Evolutionary conservation across 768 basidiomycete species (phyloP), one percentile per base, ranked within the genome.

Genomic region (Lentinula sp.): DNA sequence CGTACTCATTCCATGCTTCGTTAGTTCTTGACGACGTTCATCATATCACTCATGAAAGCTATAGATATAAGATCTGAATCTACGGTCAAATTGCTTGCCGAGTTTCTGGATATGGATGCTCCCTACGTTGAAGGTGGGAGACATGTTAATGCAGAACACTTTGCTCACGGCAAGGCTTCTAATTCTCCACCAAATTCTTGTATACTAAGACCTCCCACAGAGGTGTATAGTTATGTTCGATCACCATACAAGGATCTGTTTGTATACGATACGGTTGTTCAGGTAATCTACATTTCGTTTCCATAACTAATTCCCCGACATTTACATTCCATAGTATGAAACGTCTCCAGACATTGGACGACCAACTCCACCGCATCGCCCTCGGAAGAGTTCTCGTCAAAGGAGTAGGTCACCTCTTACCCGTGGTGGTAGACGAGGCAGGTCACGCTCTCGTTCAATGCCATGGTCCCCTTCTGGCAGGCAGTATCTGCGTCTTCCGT

Each of bases 1-100:
- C 49, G n/a, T 51, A n/a, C 16, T 16, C 32, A 51, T 62, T 57
- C 35, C 52, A 21, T 45, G 60, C 61, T 43, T 10, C 57, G 46
- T 42, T 45, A 94, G 91, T 98, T 95, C 72, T 78, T 98, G 58
- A 94, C 91, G 11, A 90, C 87, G 2, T 92, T 95, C 74, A 91
- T 86, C 18, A 75, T 96, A 56, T 93, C 93, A 1, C 77, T 98
- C 66, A 93, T 98, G 86, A 93, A 93, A 73, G 82, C 91, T 3
- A 85, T 97, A 59, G 95, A 98, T 74, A 90, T 98, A 60, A 91
- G 95, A 46, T 91, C 93, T 11, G 89, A 93, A 73, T 85, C 88
- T 42, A 91, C 94, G 45, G 82, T 98, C 48, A 90, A 88, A 67
- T 72, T 91, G 15, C 78, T 98, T 7, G 80, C 93, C 13, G 95